These are phyloP conservation scores for Leptosphaerulina australis DNA, from an alignment of 2,329 filamentous ascomycete species.

Conservation along the genomic window DNA sequence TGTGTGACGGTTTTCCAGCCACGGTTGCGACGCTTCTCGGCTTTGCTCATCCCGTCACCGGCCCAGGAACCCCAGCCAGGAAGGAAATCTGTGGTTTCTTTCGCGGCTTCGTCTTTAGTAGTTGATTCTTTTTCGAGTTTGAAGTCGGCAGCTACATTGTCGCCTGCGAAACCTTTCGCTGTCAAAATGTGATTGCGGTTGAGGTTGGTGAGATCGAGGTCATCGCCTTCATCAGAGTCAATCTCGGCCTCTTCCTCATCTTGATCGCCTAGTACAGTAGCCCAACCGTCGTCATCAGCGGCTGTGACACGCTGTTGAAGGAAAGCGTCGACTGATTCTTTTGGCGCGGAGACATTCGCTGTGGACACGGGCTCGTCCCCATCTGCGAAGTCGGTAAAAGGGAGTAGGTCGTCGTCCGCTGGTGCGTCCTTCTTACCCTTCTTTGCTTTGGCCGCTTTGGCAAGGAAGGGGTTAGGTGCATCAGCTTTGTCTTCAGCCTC, in stretches of 20 bases:
- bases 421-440: constrained; percentile 34
- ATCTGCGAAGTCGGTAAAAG: constrained; percentile 15
- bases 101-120: constrained; percentile 78
- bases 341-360: background rate
- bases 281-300: constrained; percentile 53
- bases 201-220: constrained; percentile 49
- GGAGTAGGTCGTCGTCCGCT: constrained; percentile 23
- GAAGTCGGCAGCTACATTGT: constrained; percentile 83
- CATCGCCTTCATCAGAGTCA: constrained; percentile 48
- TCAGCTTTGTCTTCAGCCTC: constrained; percentile 15
- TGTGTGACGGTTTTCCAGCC: constrained; percentile 65
- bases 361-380: constrained; percentile 5
- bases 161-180: constrained; percentile 81
- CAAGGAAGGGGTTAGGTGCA: constrained; percentile 43
- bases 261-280: constrained; percentile 50
- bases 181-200: constrained; percentile 69
- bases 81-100: constrained; percentile 80
- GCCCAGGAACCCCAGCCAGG: constrained; percentile 95
- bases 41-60: constrained; percentile 78
- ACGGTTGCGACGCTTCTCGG: constrained; percentile 61
- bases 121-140: constrained; percentile 76
- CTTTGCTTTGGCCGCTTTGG: constrained; percentile 28
- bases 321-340: constrained; percentile 34
- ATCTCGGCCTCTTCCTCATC: constrained; percentile 34
- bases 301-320: constrained; percentile 42